Base-by-base conservation (phyloP, 2,329 filamentous ascomycete genomes). In the Aspergillus chevalieri region DNA sequence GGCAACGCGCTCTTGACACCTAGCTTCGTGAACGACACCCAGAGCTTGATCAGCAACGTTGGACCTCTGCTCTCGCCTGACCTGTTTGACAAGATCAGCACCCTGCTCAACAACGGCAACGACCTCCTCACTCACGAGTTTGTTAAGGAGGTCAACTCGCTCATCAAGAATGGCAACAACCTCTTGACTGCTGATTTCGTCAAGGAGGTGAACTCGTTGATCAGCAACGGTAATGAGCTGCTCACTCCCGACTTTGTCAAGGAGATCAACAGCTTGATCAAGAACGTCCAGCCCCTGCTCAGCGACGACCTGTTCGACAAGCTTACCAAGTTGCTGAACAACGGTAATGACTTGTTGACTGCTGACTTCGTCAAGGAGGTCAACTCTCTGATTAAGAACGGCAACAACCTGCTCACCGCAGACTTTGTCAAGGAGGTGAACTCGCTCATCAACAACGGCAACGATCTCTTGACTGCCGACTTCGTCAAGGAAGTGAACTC, bases 381-480 rank as follows among this genome's bases (percentile, higher is more conserved):
- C 5, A 54, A 58, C 46, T 45, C 47, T 28, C 50, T 67, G 39
- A 52, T 67, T 30, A 48, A 49, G 48, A 60, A 64, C 12, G 61
- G 59, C 22, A 57, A 57, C 43, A 52, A 51, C 36, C 44, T 67
- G 36, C 48, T 68, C 44, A 64, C 63, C 1, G 48, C 60, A 24
- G 52, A 58, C 10, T 50, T 65, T 8, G 52, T 62, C 34, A 52
- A 59, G 41, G 45, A 60, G 43, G 48, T 56, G 22, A 48, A 36
- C 21, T 48, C 45, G n/a, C 49, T 62, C 3, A 50, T 62, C 17
- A 50, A 52, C 33, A 60, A 62, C 28, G 60, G 61, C 57, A 54
- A 65, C 53, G 46, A 60, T 3, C 43, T 45, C 52, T 46, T 68
- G 51, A 59, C 65, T 28, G 48, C 60, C 52, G 57, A 66, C 15